These are phyloP conservation scores for Oryza coarctata DNA, from an alignment of 176 grass and related monocot genomes.

Conservation along the genomic window DNA sequence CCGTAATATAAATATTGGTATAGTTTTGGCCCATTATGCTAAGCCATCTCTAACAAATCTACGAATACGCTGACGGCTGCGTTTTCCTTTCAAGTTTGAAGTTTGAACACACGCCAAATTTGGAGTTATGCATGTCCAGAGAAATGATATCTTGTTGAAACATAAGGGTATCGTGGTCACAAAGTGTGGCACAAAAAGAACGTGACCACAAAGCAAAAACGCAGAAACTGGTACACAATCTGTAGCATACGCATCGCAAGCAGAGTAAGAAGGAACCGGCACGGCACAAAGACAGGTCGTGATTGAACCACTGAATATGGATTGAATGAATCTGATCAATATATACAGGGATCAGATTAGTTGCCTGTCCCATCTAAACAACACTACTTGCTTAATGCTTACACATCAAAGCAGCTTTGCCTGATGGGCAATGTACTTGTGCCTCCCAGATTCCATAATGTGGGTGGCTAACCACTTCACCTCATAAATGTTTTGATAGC, in stretches of 20 bases:
- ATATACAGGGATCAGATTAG: conserved; percentile 44
- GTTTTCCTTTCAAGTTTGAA: neutral
- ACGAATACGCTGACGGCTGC: neutral
- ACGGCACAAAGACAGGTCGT: neutral
- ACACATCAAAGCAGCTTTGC: conserved; percentile 47
- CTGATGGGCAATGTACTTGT: conserved; percentile 18
- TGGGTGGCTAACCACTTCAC: conserved; percentile 35
- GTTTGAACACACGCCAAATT: neutral
- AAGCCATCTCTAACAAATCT: neutral
- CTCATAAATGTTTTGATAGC: conserved; percentile 9
- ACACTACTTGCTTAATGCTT: conserved; percentile 27
- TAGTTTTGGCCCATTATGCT: neutral
- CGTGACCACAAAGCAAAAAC: neutral
- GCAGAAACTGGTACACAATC: neutral
- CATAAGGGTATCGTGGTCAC: no score
- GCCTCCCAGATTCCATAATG: conserved; percentile 46
- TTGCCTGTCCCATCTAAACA: conserved; percentile 38
- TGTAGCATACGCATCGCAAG: neutral
- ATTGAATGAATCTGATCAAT: conserved; percentile 53
- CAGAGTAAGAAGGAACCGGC: neutral
- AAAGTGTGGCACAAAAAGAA: neutral
- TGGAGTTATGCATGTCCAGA: no score
- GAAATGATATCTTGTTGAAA: no score
- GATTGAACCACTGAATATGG: conserved; percentile 43
- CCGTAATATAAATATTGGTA: neutral